These are phyloP conservation scores for Schwanniomyces sp. DNA, from an alignment of 805 yeast genomes.

Conservation along the genomic window DNA sequence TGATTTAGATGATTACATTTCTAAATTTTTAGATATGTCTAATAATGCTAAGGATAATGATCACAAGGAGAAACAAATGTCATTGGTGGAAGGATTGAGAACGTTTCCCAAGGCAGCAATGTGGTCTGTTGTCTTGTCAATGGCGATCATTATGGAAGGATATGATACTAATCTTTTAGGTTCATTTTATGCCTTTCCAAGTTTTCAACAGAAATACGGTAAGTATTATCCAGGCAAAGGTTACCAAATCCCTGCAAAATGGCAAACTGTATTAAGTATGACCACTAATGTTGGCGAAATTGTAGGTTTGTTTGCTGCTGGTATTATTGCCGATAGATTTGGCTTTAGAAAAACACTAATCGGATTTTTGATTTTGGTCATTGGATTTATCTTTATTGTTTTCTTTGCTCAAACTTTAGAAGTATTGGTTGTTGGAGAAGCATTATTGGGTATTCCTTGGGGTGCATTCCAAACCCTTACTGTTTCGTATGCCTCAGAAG, in stretches of 20 bases:
- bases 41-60: constrained; percentile 29
- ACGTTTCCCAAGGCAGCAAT: constrained; percentile 29
- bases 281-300: constrained; percentile 31
- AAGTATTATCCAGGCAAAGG: constrained; percentile 18
- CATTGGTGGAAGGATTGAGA: constrained; percentile 31
- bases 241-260: constrained; percentile 33
- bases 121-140: constrained; percentile 3
- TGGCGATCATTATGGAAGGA: constrained; percentile 44
- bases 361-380: constrained; percentile 21
- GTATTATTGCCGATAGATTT: constrained; percentile 39
- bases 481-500: constrained; percentile 43
- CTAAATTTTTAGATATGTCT: constrained; percentile 37
- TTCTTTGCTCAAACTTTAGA: constrained; percentile 38
- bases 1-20: constrained; percentile 30
- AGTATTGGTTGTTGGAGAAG: constrained; percentile 42
- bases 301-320: constrained; percentile 44
- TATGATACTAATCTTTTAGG: constrained; percentile 34
- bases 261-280: constrained; percentile 39
- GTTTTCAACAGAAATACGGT: constrained; percentile 33
- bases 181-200: constrained; percentile 36
- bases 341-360: constrained; percentile 42
- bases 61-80: constrained; percentile 32
- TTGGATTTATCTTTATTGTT: constrained; percentile 35
- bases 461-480: constrained; percentile 48
- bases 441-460: constrained; percentile 43